A percentile compares a stretch with the other conserved stretches of the same genome.
Conservation (phyloP, 176 grass and related monocot species). For the Phoenix roebelenii region DNA sequence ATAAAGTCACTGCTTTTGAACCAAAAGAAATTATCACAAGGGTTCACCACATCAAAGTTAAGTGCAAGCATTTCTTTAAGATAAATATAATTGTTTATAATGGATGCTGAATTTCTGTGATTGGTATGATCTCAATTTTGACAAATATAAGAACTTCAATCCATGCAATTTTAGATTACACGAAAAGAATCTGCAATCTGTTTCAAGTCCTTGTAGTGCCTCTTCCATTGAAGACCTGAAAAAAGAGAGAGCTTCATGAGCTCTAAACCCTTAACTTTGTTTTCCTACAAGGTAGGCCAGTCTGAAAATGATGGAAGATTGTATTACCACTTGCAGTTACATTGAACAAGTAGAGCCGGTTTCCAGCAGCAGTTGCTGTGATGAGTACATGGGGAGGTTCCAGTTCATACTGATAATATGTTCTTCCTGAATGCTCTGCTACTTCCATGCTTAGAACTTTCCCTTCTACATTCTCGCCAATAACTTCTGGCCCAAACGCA, state of each 20-base stretch:
- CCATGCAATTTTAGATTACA: constrained; percentile 31
- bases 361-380: constrained; percentile 89
- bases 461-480: constrained; percentile 85
- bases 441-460: constrained; percentile 56
- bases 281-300: not conserved
- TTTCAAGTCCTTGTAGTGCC: constrained; percentile 77
- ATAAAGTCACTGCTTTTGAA: too few relatives aligned
- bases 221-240: constrained; percentile 96
- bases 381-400: constrained; percentile 78
- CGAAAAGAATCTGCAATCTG: constrained; percentile 84
- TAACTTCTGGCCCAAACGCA: constrained; percentile 84
- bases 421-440: constrained; percentile 56
- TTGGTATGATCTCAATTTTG: too few relatives aligned
- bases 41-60: too few relatives aligned
- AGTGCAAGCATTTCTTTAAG: too few relatives aligned
- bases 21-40: too few relatives aligned
- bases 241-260: not conserved
- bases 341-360: constrained; percentile 86
- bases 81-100: too few relatives aligned
- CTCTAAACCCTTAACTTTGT: not conserved
- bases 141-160: too few relatives aligned
- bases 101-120: too few relatives aligned
- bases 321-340: constrained; percentile 73
- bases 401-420: constrained; percentile 88
- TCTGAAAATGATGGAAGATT: not conserved